phyloP scores from a whole-genome alignment of 352 stramenopile species.

The Phytophthora quininea region DNA sequence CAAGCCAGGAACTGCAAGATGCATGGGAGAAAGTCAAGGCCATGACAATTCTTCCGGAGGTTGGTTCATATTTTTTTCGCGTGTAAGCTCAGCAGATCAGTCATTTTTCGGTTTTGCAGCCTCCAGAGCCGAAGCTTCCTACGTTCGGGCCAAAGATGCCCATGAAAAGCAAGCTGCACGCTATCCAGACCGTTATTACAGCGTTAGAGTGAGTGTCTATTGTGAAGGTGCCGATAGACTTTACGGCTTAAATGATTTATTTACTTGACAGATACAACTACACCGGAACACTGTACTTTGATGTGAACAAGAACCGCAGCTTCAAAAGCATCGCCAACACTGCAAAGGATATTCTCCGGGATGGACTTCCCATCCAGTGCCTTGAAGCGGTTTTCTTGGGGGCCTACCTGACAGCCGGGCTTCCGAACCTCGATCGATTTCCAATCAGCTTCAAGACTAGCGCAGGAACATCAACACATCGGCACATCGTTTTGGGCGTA shows the following conservation, averaged over 20 bases:
- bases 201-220: constrained; percentile 60
- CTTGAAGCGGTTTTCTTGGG: constrained; percentile 88
- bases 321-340: constrained; percentile 89
- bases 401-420: constrained; percentile 76
- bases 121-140: constrained; percentile 66
- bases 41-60: constrained; percentile 53
- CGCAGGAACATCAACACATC: constrained; percentile 63
- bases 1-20: constrained; percentile 66
- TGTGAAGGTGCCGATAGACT: too few relatives aligned
- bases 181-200: constrained; percentile 73
- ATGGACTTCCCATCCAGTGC: constrained; percentile 89
- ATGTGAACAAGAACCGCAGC: constrained; percentile 88
- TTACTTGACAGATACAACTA: constrained; percentile 76
- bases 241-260: too few relatives aligned
- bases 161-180: constrained; percentile 61
- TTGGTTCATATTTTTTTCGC: constrained; percentile 23
- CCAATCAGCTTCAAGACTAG: constrained; percentile 88
- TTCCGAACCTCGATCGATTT: constrained; percentile 76
- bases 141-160: constrained; percentile 55
- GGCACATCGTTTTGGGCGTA: constrained; percentile 84
- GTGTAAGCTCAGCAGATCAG: background rate
- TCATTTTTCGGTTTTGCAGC: constrained; percentile 26
- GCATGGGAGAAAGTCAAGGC: constrained; percentile 76
- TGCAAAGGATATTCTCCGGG: constrained; percentile 84
- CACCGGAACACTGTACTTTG: constrained; percentile 85